phyloP scores from a whole-genome alignment of 768 basidiomycete species.

The Pleurotus salmoneostramineus region DNA sequence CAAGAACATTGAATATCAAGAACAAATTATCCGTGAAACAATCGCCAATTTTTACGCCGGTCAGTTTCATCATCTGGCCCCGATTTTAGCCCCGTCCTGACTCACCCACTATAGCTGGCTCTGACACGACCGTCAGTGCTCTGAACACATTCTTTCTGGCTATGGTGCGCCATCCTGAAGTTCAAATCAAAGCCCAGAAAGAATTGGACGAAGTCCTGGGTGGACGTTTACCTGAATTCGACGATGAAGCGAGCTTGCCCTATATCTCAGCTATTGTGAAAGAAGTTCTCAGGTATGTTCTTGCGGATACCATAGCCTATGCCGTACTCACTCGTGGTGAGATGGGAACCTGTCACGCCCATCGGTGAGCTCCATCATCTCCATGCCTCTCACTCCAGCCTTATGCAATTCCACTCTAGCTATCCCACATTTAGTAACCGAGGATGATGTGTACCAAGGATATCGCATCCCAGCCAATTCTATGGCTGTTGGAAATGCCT shows the following conservation, averaged over 20 bases:
- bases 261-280: conserved; percentile 18
- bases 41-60: conserved; percentile 34
- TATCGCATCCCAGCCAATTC: conserved; percentile 40
- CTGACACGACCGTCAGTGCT: conserved; percentile 16
- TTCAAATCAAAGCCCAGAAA: conserved; percentile 18
- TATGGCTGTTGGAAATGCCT: conserved; percentile 29
- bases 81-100: neutral
- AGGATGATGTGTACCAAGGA: conserved; percentile 43
- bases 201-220: conserved; percentile 20
- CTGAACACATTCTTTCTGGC: conserved; percentile 19
- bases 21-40: conserved; percentile 26
- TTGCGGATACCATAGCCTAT: neutral
- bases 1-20: conserved; percentile 1
- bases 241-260: conserved; percentile 14
- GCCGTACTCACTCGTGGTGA: neutral
- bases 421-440: conserved; percentile 26
- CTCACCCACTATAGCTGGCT: neutral
- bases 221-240: conserved; percentile 18
- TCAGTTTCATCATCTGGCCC: neutral
- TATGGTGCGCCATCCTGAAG: conserved; percentile 18
- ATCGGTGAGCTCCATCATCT: neutral
- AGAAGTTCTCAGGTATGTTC: conserved; percentile 15
- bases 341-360: conserved; percentile 4
- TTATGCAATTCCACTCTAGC: conserved; percentile 11
- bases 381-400: neutral